Evolutionary conservation across 305 asterid genomes (phyloP).

Genomic region (Rubia tinctorum): DNA sequence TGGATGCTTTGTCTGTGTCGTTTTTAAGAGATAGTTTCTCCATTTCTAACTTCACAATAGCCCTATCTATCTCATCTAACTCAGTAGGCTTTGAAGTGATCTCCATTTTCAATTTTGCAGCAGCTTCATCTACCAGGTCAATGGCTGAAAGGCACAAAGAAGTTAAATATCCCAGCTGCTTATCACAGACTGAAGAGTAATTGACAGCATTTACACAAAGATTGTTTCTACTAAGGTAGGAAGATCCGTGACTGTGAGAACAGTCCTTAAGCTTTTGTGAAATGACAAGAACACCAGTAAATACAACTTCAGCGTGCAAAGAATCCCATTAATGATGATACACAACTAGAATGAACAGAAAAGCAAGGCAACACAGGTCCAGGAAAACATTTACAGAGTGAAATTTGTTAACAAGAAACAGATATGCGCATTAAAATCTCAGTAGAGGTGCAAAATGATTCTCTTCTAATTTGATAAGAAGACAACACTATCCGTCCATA

Average conservation of each 20-base stretch:
- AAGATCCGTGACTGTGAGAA: background rate
- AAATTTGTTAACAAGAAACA: background rate
- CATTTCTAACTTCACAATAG: conserved; percentile 41
- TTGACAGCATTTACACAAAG: background rate
- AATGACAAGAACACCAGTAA: background rate
- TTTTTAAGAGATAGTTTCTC: conserved; percentile 38
- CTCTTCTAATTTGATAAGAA: background rate
- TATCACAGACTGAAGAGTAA: background rate
- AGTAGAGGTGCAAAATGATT: background rate
- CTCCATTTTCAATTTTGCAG: conserved; percentile 49
- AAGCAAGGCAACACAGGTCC: background rate
- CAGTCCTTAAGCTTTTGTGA: background rate
- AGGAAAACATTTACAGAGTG: background rate
- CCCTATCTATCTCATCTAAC: conserved; percentile 40
- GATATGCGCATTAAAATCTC: background rate
- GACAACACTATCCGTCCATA: background rate
- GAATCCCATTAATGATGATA: background rate
- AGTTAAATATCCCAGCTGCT: background rate
- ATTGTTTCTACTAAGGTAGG: background rate
- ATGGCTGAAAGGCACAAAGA: conserved; percentile 32
- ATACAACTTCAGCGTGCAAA: background rate
- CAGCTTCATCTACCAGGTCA: conserved; percentile 47
- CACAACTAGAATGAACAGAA: background rate
- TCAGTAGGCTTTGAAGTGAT: conserved; percentile 45
- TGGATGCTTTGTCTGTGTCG: conserved; percentile 40